Evolutionary conservation across 495 filamentous ascomycete genomes (phyloP).

Genomic region (Penicillium verhagenii): DNA sequence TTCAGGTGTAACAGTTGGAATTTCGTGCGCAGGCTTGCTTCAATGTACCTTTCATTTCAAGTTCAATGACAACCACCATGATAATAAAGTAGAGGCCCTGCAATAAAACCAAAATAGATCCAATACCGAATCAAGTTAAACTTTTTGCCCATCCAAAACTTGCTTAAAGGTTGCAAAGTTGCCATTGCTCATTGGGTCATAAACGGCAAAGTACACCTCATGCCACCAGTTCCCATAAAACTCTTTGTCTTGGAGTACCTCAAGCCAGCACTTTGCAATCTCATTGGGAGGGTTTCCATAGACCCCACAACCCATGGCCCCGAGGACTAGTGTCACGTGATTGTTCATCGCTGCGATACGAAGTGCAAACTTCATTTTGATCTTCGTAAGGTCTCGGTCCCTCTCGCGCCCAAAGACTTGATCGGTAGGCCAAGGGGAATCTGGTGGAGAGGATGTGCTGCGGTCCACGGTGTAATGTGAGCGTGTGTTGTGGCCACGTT

Average conservation of each 20-base stretch:
- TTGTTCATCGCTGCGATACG: not conserved
- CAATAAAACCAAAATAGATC: no score
- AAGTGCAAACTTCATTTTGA: not conserved
- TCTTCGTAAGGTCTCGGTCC: not conserved
- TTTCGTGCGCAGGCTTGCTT: no score
- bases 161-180: not conserved
- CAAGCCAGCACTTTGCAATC: not conserved
- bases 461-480: no score
- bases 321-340: not conserved
- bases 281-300: conserved; percentile 2
- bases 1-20: no score
- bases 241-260: not conserved
- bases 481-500: not conserved
- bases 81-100: no score
- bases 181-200: not conserved
- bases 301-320: conserved; percentile 1
- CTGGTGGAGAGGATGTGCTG: not conserved
- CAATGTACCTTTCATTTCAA: no score
- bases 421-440: not conserved
- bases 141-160: not conserved
- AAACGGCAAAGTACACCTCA: not conserved
- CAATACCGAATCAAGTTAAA: no score
- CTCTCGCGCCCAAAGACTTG: not conserved
- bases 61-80: no score
- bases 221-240: not conserved